Conservation (phyloP, 345 rosid genomes). For the Salix viminalis region DNA sequence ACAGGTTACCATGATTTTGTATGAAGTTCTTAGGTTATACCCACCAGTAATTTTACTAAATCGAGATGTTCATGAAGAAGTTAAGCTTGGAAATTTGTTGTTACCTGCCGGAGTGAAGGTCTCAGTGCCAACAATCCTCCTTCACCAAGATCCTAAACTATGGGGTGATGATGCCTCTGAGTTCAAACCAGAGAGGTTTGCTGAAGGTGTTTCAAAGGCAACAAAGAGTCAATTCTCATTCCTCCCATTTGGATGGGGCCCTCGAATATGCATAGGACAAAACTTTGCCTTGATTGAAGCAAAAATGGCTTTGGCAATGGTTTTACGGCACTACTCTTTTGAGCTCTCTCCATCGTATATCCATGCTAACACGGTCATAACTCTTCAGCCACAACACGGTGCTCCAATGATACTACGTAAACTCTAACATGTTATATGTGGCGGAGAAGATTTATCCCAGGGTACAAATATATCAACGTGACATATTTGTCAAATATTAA, state of each 20-base stretch:
- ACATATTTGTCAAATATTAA: too few relatives aligned
- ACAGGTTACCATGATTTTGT: constrained; percentile 21
- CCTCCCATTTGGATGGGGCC: constrained; percentile 45
- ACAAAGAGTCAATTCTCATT: constrained; percentile 26
- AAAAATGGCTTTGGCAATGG: constrained; percentile 48
- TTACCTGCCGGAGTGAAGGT: constrained; percentile 12
- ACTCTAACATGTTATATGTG: neutral
- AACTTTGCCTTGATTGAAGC: constrained; percentile 53
- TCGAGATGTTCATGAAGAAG: neutral
- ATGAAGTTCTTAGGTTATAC: constrained; percentile 19
- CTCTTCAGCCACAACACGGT: constrained; percentile 55
- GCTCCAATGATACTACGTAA: constrained; percentile 39
- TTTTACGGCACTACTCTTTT: constrained; percentile 39
- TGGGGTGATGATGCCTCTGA: constrained; percentile 35
- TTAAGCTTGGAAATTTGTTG: neutral
- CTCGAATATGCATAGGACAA: constrained; percentile 41
- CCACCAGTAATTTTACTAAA: neutral
- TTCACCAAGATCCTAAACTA: constrained; percentile 7
- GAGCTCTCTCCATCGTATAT: constrained; percentile 47
- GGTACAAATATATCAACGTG: too few relatives aligned
- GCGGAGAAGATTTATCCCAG: too few relatives aligned
- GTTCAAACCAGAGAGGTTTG: constrained; percentile 44
- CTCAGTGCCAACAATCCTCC: neutral
- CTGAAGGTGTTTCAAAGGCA: constrained; percentile 40
- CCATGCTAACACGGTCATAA: constrained; percentile 38